These are phyloP conservation scores for Pezicula radicicola DNA, from an alignment of 2,329 filamentous ascomycete genomes.

Conservation along the genomic window DNA sequence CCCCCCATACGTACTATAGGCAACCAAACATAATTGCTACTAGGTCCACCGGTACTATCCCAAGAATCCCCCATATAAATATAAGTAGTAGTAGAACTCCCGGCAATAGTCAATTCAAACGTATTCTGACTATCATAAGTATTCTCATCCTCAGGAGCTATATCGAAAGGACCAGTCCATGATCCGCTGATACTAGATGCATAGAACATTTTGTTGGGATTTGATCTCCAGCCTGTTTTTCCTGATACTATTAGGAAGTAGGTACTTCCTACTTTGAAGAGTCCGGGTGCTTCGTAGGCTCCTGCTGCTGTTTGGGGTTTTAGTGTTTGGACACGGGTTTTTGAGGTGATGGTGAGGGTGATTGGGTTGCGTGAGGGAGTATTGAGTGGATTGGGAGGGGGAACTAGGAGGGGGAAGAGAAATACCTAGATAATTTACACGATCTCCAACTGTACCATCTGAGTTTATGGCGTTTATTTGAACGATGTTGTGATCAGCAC, in stretches of 20 bases:
- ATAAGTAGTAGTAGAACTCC: slow-evolving; percentile 30
- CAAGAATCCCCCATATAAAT: slow-evolving; percentile 36
- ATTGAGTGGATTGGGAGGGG: too few relatives aligned
- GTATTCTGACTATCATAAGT: slow-evolving; percentile 36
- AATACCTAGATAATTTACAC: slow-evolving; percentile 25
- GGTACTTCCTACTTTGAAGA: slow-evolving; percentile 29
- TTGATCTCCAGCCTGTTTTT: slow-evolving; percentile 34
- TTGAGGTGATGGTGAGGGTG: too few relatives aligned
- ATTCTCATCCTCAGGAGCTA: slow-evolving; percentile 32
- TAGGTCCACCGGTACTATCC: slow-evolving; percentile 31
- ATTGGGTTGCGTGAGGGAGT: too few relatives aligned
- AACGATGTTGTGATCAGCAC: slow-evolving; percentile 37
- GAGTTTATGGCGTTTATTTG: slow-evolving; percentile 36
- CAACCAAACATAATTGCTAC: slow-evolving; percentile 37
- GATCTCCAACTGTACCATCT: slow-evolving; percentile 32
- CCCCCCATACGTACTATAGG: too few relatives aligned
- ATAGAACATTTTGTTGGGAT: slow-evolving; percentile 35
- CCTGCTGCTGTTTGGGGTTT: slow-evolving; percentile 18
- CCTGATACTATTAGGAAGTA: slow-evolving; percentile 35
- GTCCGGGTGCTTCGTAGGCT: slow-evolving; percentile 33
- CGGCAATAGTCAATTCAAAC: slow-evolving; percentile 31
- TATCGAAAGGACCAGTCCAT: slow-evolving; percentile 31
- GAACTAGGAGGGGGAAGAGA: background rate
- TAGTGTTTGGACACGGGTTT: too few relatives aligned
- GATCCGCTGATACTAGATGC: slow-evolving; percentile 29